Conservation (phyloP, 2,329 filamentous ascomycete genomes). For the Macroventuria anomochaeta region DNA sequence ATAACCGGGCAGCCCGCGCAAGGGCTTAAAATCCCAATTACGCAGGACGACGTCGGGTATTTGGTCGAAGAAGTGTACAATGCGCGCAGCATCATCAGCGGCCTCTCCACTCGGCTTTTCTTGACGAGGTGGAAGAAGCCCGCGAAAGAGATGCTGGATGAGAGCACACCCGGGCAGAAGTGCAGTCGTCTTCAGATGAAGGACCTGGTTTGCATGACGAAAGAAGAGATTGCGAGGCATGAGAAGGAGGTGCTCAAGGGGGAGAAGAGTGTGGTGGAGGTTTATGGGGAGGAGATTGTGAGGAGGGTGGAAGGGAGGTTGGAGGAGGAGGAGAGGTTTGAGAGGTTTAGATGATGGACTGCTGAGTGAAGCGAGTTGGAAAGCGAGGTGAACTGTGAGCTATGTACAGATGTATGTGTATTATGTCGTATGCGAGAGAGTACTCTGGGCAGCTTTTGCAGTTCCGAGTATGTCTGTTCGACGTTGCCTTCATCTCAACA, state of each 20-base stretch:
- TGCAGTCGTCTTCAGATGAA: conserved; percentile 70
- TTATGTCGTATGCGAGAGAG: no score
- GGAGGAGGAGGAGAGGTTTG: conserved; percentile 68
- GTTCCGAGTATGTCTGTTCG: no score
- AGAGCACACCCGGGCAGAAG: conserved; percentile 75
- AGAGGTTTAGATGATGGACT: conserved; percentile 54
- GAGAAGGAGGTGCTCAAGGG: conserved; percentile 78
- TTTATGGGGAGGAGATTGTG: conserved; percentile 75
- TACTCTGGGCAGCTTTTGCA: no score
- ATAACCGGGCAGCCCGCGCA: conserved; percentile 62
- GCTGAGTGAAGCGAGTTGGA: no score
- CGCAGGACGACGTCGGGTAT: conserved; percentile 81
- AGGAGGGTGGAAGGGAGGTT: conserved; percentile 70
- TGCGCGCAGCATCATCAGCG: conserved; percentile 82
- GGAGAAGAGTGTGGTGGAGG: conserved; percentile 68
- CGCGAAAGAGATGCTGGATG: conserved; percentile 66
- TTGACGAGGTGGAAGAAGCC: conserved; percentile 83
- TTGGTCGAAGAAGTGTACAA: conserved; percentile 87
- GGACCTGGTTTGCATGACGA: conserved; percentile 89
- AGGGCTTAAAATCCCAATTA: conserved; percentile 81
- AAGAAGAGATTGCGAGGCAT: conserved; percentile 82
- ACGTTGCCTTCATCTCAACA: no score
- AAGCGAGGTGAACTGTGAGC: no score
- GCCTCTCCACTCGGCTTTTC: conserved; percentile 77
- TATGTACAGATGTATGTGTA: no score